Conservation (phyloP, 495 filamentous ascomycete species). For the Penicillium roqueforti region DNA sequence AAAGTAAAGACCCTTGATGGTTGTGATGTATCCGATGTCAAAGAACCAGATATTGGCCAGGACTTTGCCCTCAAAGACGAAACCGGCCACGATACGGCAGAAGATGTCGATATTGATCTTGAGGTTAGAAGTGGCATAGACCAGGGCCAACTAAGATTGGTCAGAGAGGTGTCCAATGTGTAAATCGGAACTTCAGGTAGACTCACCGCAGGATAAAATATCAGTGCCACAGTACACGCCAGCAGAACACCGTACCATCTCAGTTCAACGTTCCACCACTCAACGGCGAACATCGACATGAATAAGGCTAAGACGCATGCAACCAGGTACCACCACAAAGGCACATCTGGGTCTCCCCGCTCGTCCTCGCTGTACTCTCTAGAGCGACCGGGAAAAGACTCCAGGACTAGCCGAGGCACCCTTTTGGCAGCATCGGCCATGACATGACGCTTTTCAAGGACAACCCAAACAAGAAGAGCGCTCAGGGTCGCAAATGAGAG, state of each 20-base stretch:
- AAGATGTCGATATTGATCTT: slow-evolving; percentile 72
- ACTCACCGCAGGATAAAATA: slow-evolving; percentile 38
- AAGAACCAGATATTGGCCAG: slow-evolving; percentile 87
- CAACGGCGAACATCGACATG: slow-evolving; percentile 75
- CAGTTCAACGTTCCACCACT: slow-evolving; percentile 73
- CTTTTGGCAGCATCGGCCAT: slow-evolving; percentile 16
- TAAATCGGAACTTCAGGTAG: slow-evolving; percentile 17
- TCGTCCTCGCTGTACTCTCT: slow-evolving; percentile 50
- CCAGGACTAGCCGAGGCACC: slow-evolving; percentile 6
- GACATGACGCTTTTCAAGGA: slow-evolving; percentile 40
- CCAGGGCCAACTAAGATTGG: slow-evolving; percentile 72
- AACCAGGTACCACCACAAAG: slow-evolving; percentile 69
- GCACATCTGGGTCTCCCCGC: slow-evolving; percentile 61
- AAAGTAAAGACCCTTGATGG: slow-evolving; percentile 81
- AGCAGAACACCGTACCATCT: slow-evolving; percentile 60
- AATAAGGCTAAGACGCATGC: slow-evolving; percentile 66
- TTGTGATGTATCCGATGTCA: slow-evolving; percentile 67
- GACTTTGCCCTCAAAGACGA: slow-evolving; percentile 72
- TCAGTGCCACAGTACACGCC: slow-evolving; percentile 64
- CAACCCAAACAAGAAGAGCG: slow-evolving; percentile 61
- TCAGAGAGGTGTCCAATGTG: slow-evolving; percentile 59
- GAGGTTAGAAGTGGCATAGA: slow-evolving; percentile 83
- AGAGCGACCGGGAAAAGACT: slow-evolving; percentile 22
- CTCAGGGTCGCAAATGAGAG: slow-evolving; percentile 77
- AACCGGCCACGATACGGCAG: slow-evolving; percentile 77